Base-by-base conservation (phyloP, 768 basidiomycete species). In the Mycena sanguinolenta region DNA sequence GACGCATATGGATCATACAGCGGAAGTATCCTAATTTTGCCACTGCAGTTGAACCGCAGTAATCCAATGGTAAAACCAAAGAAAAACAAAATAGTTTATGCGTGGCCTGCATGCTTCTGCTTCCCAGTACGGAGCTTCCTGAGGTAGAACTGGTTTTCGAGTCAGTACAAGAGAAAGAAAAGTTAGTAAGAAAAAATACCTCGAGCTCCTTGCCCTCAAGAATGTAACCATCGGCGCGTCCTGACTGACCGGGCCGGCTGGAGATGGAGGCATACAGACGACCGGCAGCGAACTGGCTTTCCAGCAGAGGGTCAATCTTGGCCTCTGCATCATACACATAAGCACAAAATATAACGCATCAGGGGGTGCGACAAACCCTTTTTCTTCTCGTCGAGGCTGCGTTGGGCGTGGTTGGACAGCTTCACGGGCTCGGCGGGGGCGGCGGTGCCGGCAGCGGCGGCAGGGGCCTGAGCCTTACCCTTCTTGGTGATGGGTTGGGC, bases 171-270 rank as follows among this genome's bases (percentile, higher is more conserved):
- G 63, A 67, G 23, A 50, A 50, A 8, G 44, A 34, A 49, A 34
- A 19, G 5, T 46, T 7, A 55, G 72, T 3, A 13, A 34, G 39
- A 42, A 38, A 54, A 21, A 53, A 59, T 73, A 97, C 96, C 89
- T 99, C 97, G 65, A 99, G 91, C 82, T 99, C 98, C 85, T 95
- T 96, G 79, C 98, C 98, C 87, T 99, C 98, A 63, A 99, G 90
- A 73, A 99, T 86, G 84, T 99, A 98, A 61, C 98, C 98, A 82
- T 99, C 98, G 66, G 93, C 91, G 74, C 98, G 96, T 32, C 98
- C 98, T 65, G 91, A 94, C 83, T 99, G 98, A 46, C 98, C 98
- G 65, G 98, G 98, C 82, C 98, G 92, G 82, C 95, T 97, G 69
- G 96, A 91, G 82, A 99, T 93, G 76, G 86, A 78, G 73, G 98